These are phyloP conservation scores for Cymbidium sinense DNA, from an alignment of 106 monocot genomes.

Conservation along the genomic window DNA sequence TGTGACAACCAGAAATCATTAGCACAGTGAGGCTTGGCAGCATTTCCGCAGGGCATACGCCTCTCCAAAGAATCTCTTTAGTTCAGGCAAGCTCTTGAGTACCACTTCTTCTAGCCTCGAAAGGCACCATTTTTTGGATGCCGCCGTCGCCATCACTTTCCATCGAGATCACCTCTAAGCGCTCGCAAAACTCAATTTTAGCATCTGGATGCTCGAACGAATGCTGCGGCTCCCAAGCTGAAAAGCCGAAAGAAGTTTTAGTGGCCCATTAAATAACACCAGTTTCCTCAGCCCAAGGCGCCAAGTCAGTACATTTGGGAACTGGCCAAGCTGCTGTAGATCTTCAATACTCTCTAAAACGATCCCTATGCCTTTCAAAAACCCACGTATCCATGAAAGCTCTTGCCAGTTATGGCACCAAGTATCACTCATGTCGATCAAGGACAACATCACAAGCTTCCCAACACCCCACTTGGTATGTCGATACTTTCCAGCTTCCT, in stretches of 20 bases:
- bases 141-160: not conserved
- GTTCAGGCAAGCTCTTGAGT: not conserved
- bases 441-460: constrained; percentile 3
- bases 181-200: not conserved
- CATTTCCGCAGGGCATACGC: constrained; percentile 1
- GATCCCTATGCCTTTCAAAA: not conserved
- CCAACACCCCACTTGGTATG: constrained; percentile 12
- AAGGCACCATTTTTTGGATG: not conserved
- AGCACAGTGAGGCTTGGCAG: too few relatives aligned
- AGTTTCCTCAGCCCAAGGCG: not conserved
- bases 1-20: too few relatives aligned
- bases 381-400: not conserved
- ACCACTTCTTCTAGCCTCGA: not conserved
- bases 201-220: not conserved
- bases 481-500: not conserved
- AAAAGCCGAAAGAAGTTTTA: not conserved
- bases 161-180: constrained; percentile 6
- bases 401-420: constrained; percentile 9
- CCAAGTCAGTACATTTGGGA: not conserved
- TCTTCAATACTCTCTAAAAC: not conserved
- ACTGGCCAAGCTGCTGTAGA: not conserved
- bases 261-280: not conserved
- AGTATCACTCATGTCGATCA: constrained; percentile 9
- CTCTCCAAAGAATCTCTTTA: constrained; percentile 13
- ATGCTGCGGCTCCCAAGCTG: constrained; percentile 7